Base-by-base conservation (phyloP, 2,329 filamentous ascomycete genomes). In the Colletotrichum musicola region DNA sequence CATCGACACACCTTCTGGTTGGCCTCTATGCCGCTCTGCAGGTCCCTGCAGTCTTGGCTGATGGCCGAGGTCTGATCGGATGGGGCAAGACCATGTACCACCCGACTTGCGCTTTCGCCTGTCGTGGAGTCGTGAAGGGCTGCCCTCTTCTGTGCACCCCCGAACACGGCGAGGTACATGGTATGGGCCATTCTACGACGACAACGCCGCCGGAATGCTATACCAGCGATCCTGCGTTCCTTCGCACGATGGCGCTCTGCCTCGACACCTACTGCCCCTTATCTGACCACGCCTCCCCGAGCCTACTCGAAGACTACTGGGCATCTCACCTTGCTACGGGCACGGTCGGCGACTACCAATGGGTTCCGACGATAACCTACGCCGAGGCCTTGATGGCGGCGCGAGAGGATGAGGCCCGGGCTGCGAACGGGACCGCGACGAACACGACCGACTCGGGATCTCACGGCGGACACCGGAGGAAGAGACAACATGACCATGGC, bases 51-150 rank as follows among this genome's bases (percentile, higher is more conserved):
- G 51, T 35, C 16, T 18, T 13, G 51, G 55, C 64, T 14, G 74
- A 74, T 20, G 74, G 74, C 4, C 64, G 46, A 3, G 78, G 79
- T 44, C 61, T 80, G n/a, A 76, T 81, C 42, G 79, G 79, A 51
- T 75, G 73, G 68, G 78, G 78, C 14, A 80, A 78, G 60, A 74
- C 72, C 0, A 74, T 80, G 70, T 80, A 78, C 71, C 55, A 79
- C 13, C 79, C 78, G 13, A 71, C 76, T 1, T 81, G 79, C 64
- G 74, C 77, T 3, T 80, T 77, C 40, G 77, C 77, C 14, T 80
- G 79, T 54, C 77, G 78, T 5, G 67, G 64, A 7, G 75, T 78
- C 20, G 64, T 80, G 47, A 69, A 63, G 44, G 70, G 62, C 6
- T 75, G 73, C 16, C 64, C 68, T 14, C 70, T 80, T 1, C 57